Base-by-base conservation (phyloP, 805 yeast species). In the Lachancea sp. region DNA sequence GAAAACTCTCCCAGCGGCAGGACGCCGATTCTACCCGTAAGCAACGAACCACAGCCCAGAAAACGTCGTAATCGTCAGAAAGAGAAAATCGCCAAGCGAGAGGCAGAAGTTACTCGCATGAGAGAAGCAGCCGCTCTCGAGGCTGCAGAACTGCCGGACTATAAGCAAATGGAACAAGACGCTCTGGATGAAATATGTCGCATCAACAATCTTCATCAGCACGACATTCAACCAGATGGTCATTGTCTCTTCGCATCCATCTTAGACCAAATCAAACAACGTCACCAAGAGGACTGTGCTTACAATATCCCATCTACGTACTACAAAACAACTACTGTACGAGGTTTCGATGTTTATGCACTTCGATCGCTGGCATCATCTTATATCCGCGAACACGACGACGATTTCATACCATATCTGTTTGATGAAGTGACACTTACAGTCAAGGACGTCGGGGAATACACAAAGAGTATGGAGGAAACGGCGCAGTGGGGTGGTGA, bases 401-500 rank as follows among this genome's bases (percentile, higher is more conserved):
- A 84, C 48, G 81, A 82, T 29, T 92, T 78, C 56, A 64, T 75
- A 4, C 96, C 97, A 12, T 90, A 83, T 53, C 62, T 90, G 48
- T 80, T 87, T 54, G 95, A 86, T 57, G 96, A 87, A 49, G 68
- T 65, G 11, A 82, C 89, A 1, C 70, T 80, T 68, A 66, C 74
- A 6, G 50, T 85, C 45, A 70, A 72, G 36, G 83, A 83, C 47
- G 62, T 89, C 21, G 80, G 74, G 28, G 75, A 75, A 17, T 92
- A 92, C 58, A 73, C 85, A 3, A 60, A 67, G 3, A 81, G 79
- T 46, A 70, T 90, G 43, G 83, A 74, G 44, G 68, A 60, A n/a
- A 86, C 96, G 0, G 79, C 95, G 0, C 75, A 84, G 69, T 90
- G 98, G 98, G 98, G 98, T 19, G 92, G 96, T 7, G 97, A 92